Conservation (phyloP, 192 early-diverging fungal genomes). For the Backusella psychrophila region DNA sequence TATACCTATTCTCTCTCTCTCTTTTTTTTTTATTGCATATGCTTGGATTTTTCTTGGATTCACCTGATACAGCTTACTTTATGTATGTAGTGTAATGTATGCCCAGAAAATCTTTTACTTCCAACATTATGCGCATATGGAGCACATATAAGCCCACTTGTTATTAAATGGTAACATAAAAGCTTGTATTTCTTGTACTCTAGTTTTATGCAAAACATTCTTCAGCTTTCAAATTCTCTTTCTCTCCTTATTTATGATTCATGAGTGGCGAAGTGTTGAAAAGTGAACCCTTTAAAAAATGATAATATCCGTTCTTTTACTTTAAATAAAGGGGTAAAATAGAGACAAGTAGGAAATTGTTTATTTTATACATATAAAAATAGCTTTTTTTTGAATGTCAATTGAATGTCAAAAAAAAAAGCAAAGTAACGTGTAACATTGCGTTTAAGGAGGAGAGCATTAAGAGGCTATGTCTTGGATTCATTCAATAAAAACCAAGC, state of each 20-base stretch:
- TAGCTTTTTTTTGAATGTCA: not conserved
- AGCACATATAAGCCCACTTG: not conserved
- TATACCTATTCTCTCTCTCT: not conserved
- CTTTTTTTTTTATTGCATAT: not conserved
- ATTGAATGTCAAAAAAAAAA: not conserved
- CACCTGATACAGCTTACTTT: not conserved
- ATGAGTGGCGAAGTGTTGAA: not conserved
- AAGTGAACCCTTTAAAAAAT: not conserved
- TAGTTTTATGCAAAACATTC: not conserved
- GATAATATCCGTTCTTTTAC: not conserved
- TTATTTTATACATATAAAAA: not conserved
- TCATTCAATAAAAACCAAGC: not conserved
- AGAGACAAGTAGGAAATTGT: not conserved
- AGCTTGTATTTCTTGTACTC: not conserved
- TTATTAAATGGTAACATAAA: not conserved
- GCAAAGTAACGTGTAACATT: not conserved
- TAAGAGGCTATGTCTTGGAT: not conserved
- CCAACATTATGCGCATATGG: not conserved
- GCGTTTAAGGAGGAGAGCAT: not conserved
- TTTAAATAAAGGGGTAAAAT: not conserved
- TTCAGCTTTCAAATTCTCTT: not conserved
- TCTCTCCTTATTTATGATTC: not conserved
- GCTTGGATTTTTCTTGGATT: constrained; percentile 5
- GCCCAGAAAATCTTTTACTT: not conserved
- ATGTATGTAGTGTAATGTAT: not conserved